Evolutionary conservation across 768 basidiomycete species (phyloP), one percentile per base, ranked within the genome.

Genomic region (Rubroboletus pulcherrimus): DNA sequence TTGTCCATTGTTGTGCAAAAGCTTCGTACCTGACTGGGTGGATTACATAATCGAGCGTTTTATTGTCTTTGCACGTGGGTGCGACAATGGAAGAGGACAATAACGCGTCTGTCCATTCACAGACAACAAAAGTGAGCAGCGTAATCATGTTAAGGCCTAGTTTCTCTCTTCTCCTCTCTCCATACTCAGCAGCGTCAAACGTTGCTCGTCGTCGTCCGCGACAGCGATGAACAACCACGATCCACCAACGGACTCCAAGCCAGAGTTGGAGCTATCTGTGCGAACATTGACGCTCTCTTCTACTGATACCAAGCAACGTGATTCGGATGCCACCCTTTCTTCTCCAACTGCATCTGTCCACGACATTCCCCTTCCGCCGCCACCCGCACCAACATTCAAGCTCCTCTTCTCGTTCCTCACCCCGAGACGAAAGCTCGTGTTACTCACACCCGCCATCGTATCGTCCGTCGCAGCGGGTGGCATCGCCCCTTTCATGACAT

Each of bases 401-500:
- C 77, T 86, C 6, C 80, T 93, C 51, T 92, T 89, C 66, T 81
- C 83, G 10, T 79, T 86, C 63, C 74, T 86, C 59, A 75, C 84
- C 1, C 73, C 76, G 12, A 76, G 79, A 48, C 85, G 89, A 60
- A 65, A 79, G 63, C 66, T 84, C 50, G 68, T 67, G 10, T 75
- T 88, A 60, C 75, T 91, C 57, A 46, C 83, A 24, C 92, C 92
- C 5, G 89, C 86, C 7, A 56, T 84, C 54, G 9, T 79, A 51
- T 75, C 84, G 12, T 86, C 91, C 21, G 53, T 87, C 42, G 73
- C 79, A 48, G 79, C 86, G 4, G 88, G 89, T 37, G 82, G 84
- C 33, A 78, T 91, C 51, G 88, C 87, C 0, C 91, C 93, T 1
- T 89, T 87, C 77, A 93, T 94, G 91, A 92, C 92, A 7, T 75